These are phyloP conservation scores for Asterophora parasitica DNA, from an alignment of 768 basidiomycete genomes.

Conservation along the genomic window DNA sequence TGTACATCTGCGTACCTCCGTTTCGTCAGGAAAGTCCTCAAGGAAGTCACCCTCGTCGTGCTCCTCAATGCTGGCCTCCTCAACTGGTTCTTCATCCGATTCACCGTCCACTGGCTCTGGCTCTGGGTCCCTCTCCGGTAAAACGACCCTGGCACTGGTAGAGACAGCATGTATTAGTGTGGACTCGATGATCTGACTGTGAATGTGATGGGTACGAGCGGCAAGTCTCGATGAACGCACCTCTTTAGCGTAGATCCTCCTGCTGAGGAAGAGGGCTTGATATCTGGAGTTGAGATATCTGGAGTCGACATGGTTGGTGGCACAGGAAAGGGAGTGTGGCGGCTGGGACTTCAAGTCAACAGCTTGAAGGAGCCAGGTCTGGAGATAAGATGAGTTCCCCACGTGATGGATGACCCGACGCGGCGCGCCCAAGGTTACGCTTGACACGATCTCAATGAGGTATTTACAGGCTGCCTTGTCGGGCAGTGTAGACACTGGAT, in stretches of 20 bases:
- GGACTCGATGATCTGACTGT: not conserved
- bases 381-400: too few relatives aligned
- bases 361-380: too few relatives aligned
- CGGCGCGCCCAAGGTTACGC: too few relatives aligned
- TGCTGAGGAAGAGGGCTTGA: not conserved
- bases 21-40: conserved; percentile 77
- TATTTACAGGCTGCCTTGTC: too few relatives aligned
- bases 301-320: not conserved
- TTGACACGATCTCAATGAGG: too few relatives aligned
- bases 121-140: conserved; percentile 38
- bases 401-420: too few relatives aligned
- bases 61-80: conserved; percentile 34
- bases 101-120: conserved; percentile 37
- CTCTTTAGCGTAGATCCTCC: conserved; percentile 6
- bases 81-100: conserved; percentile 39
- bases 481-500: too few relatives aligned
- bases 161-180: not conserved
- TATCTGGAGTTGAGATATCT: not conserved
- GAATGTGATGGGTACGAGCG: not conserved
- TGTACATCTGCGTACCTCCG: conserved; percentile 53
- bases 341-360: too few relatives aligned
- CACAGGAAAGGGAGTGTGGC: too few relatives aligned
- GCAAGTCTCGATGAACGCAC: not conserved
- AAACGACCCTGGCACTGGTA: conserved; percentile 41
- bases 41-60: conserved; percentile 66